Evolutionary conservation across 2,329 filamentous ascomycete species (phyloP), one percentile per base, ranked within the genome.

Genomic region (Bipolaris gigantea): DNA sequence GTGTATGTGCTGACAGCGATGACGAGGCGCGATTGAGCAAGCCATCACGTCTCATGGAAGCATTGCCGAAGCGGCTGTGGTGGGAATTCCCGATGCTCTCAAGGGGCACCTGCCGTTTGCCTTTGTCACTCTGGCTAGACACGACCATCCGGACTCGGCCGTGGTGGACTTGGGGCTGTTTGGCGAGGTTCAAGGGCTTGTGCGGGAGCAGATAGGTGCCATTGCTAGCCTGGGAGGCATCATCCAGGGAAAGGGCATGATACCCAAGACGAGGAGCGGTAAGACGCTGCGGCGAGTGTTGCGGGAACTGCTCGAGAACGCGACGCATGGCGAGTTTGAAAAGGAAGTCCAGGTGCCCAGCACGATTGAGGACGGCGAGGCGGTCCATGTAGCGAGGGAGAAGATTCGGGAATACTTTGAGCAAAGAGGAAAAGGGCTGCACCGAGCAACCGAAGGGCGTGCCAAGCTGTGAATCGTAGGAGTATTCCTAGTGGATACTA

Each of bases 81-180:
- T 97, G 25, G 88, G 89, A 38, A 88, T 96, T 52, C 92, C 92
- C 0, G 92, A 97, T 68, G 75, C 85, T 0, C 79, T 96, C 39
- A 97, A 97, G 73, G 93, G 92, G 16, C 91, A 96, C 65, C 82
- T 96, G 5, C 92, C 93, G 0, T 96, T 97, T 67, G 92, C 92
- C 9, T 96, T 97, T 71, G 81, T 96, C 63, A 88, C 84, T 0
- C 78, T 84, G n/a, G 76, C 78, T 1, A 76, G 81, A 0, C 75
- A 80, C 11, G 71, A 79, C 4, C 81, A 83, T 71, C 83, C 78
- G 4, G 62, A 73, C 2, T 81, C 80, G 8, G 83, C 83, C 9
- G 73, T 83, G 3, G 81, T 81, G 5, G 73, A 78, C 1, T 57
- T 71, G 1, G 67, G 77, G 42, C 74, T 86, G 13, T 79, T 83